Evolutionary conservation across 1,284 basidiomycete species (phyloP).

Genomic region (Cryptococcus amylolentus): DNA sequence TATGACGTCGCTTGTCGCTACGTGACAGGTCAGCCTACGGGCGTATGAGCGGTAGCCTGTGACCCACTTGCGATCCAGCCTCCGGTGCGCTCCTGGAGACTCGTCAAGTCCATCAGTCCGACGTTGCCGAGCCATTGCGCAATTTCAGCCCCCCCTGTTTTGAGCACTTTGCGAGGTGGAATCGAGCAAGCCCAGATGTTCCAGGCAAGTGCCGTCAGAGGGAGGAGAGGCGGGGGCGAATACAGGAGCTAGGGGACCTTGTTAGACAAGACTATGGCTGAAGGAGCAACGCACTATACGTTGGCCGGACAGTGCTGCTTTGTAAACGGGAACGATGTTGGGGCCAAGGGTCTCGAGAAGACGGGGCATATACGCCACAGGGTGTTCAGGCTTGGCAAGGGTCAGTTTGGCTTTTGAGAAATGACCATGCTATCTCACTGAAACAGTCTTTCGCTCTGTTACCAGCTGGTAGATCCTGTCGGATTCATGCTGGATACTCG

Average conservation of each 20-base stretch:
- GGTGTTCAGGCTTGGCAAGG: slow-evolving; percentile 24
- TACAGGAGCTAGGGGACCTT: slow-evolving; percentile 34
- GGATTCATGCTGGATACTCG: background rate
- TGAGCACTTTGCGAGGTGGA: slow-evolving; percentile 19
- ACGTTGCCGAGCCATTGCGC: slow-evolving; percentile 38
- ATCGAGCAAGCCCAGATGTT: slow-evolving; percentile 40
- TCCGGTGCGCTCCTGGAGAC: slow-evolving; percentile 26
- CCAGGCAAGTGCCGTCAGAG: slow-evolving; percentile 40
- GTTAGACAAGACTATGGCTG: background rate
- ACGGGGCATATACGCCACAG: slow-evolving; percentile 35
- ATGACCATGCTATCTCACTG: slow-evolving; percentile 4
- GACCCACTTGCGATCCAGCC: slow-evolving; percentile 45
- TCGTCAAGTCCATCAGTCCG: slow-evolving; percentile 40
- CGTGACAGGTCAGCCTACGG: background rate
- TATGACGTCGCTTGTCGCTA: slow-evolving; percentile 39
- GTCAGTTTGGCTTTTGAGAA: background rate
- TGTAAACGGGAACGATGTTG: slow-evolving; percentile 36
- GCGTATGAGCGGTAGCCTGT: background rate
- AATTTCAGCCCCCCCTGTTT: slow-evolving; percentile 7
- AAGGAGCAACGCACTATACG: slow-evolving; percentile 29
- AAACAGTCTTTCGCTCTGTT: background rate
- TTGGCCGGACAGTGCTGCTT: slow-evolving; percentile 36
- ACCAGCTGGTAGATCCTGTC: slow-evolving; percentile 3
- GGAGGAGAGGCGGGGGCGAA: slow-evolving; percentile 37
- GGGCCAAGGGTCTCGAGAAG: slow-evolving; percentile 39